Evolutionary conservation across 2,329 filamentous ascomycete genomes (phyloP).

Genomic region (Phyllosticta paracitricarpa): DNA sequence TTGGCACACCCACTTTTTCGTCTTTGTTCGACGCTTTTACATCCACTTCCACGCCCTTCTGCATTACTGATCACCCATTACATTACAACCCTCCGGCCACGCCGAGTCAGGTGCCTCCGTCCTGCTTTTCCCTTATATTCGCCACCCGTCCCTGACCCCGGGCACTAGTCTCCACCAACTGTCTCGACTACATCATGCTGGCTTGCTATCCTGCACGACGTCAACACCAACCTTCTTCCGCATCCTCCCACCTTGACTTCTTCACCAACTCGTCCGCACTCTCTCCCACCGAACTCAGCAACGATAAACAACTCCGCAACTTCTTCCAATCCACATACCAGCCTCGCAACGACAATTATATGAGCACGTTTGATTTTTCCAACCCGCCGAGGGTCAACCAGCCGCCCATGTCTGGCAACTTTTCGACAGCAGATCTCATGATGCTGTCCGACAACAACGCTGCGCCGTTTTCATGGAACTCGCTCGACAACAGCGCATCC

Average conservation of each 20-base stretch:
- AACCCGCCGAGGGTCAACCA: conserved; percentile 31
- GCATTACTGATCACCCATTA: conserved; percentile 7
- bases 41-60: conserved; percentile 5
- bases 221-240: conserved; percentile 2
- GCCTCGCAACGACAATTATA: conserved; percentile 3
- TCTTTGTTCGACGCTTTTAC: not conserved
- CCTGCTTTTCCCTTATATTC: conserved; percentile 9
- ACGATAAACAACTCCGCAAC: conserved; percentile 2
- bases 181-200: conserved; percentile 9
- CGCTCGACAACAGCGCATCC: conserved; percentile 17
- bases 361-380: conserved; percentile 19
- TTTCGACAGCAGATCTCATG: conserved; percentile 17
- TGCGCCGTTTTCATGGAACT: conserved; percentile 23
- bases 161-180: conserved; percentile 4
- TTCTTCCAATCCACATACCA: conserved; percentile 1
- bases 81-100: conserved; percentile 5
- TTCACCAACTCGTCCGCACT: conserved; percentile 3
- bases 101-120: conserved; percentile 8
- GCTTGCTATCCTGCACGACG: conserved; percentile 9
- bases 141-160: conserved; percentile 11
- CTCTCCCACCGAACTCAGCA: conserved; percentile 4
- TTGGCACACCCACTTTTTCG: conserved; percentile 1
- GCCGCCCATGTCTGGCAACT: conserved; percentile 23
- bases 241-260: conserved; percentile 6
- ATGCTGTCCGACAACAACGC: conserved; percentile 19